These are phyloP conservation scores for Pseudopithomyces chartarum DNA, from an alignment of 2,329 filamentous ascomycete species.

Conservation along the genomic window DNA sequence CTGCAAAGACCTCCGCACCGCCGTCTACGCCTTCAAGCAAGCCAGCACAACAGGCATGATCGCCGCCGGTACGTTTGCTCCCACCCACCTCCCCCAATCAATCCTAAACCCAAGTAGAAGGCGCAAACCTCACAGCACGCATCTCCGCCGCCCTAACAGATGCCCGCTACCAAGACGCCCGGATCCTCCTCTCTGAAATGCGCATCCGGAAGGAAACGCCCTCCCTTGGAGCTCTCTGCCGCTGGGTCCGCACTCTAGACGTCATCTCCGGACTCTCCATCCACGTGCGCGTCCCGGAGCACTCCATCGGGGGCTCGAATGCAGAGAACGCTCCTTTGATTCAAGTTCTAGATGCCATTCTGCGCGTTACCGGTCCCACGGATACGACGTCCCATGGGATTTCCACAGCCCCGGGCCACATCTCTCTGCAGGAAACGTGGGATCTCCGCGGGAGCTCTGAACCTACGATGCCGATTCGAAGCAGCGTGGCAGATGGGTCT, in stretches of 20 bases:
- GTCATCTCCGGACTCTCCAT: conserved; percentile 69
- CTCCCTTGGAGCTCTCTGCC: conserved; percentile 70
- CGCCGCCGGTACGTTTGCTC: conserved; percentile 53
- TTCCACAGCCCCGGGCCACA: conserved; percentile 48
- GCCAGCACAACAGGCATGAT: conserved; percentile 71
- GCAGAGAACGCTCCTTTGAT: conserved; percentile 60
- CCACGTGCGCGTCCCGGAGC: conserved; percentile 50
- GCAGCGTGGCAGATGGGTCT: conserved; percentile 63
- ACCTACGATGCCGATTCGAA: conserved; percentile 55
- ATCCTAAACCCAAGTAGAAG: conserved; percentile 47
- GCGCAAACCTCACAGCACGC: conserved; percentile 67
- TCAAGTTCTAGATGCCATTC: conserved; percentile 65
- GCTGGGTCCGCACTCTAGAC: conserved; percentile 74
- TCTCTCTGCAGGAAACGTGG: conserved; percentile 66
- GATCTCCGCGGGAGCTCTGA: conserved; percentile 56
- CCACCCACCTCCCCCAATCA: no score
- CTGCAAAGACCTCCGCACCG: conserved; percentile 69
- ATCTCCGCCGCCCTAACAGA: conserved; percentile 70
- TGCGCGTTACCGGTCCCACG: conserved; percentile 66
- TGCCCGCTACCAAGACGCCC: conserved; percentile 68
- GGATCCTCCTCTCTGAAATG: conserved; percentile 72
- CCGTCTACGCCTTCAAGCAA: conserved; percentile 71
- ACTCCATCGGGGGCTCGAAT: conserved; percentile 32
- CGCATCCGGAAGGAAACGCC: conserved; percentile 67
- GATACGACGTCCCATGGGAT: conserved; percentile 50